phyloP scores from a whole-genome alignment of 1,284 basidiomycete genomes.

The Microbotryum silenes-acaulis region DNA sequence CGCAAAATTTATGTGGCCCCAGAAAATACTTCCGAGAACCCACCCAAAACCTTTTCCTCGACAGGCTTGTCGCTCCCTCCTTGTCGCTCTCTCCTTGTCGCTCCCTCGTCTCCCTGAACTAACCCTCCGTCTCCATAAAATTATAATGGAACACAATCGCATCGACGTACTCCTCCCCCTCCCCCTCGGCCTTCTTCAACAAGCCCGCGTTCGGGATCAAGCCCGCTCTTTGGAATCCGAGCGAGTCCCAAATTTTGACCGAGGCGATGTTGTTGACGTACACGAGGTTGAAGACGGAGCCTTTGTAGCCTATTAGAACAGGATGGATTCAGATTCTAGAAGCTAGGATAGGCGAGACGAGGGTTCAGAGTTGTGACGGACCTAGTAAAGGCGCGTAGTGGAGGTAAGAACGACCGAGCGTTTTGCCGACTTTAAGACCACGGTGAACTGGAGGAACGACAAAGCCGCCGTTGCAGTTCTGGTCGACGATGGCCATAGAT shows the following conservation, averaged over 20 bases:
- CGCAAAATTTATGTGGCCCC: no score
- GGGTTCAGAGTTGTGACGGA: constrained; percentile 9
- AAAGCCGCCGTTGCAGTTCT: constrained; percentile 87
- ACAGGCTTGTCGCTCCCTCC: not conserved
- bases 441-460: constrained; percentile 64
- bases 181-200: constrained; percentile 54
- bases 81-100: not conserved
- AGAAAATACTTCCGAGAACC: no score
- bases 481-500: not conserved
- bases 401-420: constrained; percentile 71
- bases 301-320: constrained; percentile 55
- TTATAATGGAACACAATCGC: constrained; percentile 78
- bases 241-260: constrained; percentile 71
- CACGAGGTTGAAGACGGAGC: constrained; percentile 88
- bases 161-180: constrained; percentile 74
- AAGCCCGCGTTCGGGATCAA: constrained; percentile 76
- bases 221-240: constrained; percentile 75
- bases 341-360: not conserved
- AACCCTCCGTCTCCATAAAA: constrained; percentile 45
- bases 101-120: not conserved
- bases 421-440: constrained; percentile 60
- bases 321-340: no score
- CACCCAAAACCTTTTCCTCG: not conserved
- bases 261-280: constrained; percentile 72
- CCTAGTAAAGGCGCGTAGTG: constrained; percentile 67